Base-by-base conservation (phyloP, 176 grass and related monocot genomes). In the Carex cristatella region DNA sequence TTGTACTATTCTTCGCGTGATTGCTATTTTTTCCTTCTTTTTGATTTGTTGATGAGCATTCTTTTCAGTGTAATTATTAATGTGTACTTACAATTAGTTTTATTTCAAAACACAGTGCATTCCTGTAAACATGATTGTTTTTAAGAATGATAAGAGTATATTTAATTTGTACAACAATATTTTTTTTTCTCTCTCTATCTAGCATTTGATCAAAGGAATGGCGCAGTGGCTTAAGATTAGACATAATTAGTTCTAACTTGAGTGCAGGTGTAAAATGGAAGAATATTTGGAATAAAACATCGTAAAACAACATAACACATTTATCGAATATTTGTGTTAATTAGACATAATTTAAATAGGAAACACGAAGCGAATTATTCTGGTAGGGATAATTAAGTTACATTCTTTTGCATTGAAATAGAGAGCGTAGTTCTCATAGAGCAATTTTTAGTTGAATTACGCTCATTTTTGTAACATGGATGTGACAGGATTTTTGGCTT, bases 41-140 rank as follows among this genome's bases (percentile, higher is more conserved):
- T 4, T 7, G 16, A 79, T 58, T 18, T 79, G 14, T 16, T 16
- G 38, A 40, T 54, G 40, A 78, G 53, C 51, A 78, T 57, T 78
- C 3, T 51, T 65, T 69, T 75, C 13, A 76, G 4, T 78, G 73
- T 78, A 78, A 78, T 28, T 75, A 78, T 31, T 75, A 2, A 75
- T 28, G 10, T 53, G n/a, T 28, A 13, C 14, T 49, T 53, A 27
- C 4, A 75, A 30, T 30, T 53, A 28, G 2, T 49, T 28, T 53
- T 10, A 49, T 75, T 51, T 6, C 11, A 66, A 33, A 66, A 33
- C 28, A 66, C 28, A 48, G 2, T 10, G n/a, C 10, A 12, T 75
- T 53, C 46, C 30, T 76, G 10, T 19, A 46, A 72, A 15, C 14
- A 15, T 54, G 18, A 31, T 14, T 76, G 30, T 53, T 49, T 49